phyloP scores from a whole-genome alignment of 176 grass and related monocot species.

The Dendrocalamus sinicus region DNA sequence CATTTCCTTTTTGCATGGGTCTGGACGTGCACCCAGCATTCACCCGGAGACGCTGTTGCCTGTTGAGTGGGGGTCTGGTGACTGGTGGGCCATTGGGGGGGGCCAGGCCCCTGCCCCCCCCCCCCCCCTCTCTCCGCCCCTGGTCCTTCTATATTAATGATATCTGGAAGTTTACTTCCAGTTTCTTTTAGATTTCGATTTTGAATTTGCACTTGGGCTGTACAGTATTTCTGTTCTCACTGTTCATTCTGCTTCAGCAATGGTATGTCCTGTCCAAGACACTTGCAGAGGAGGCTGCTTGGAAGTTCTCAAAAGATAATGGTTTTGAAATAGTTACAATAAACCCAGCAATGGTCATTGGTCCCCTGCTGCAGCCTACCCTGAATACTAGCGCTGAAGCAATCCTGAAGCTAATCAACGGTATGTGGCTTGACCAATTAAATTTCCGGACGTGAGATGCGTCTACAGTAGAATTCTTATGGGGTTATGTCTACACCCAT shows the following conservation, averaged over 20 bases:
- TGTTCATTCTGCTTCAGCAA: constrained; percentile 41
- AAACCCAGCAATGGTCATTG: constrained; percentile 70
- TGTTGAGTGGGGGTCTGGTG: too few relatives aligned
- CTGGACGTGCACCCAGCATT: too few relatives aligned
- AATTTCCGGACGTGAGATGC: not conserved
- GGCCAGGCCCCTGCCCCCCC: too few relatives aligned
- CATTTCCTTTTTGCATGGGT: too few relatives aligned
- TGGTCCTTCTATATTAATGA: not conserved
- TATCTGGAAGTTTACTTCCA: not conserved
- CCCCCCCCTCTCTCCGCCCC: too few relatives aligned
- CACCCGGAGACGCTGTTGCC: too few relatives aligned
- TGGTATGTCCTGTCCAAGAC: constrained; percentile 78
- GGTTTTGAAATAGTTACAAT: constrained; percentile 58
- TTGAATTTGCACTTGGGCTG: not conserved
- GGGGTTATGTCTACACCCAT: not conserved
- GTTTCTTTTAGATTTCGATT: not conserved
- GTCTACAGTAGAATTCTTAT: constrained; percentile 16
- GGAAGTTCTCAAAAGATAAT: constrained; percentile 68
- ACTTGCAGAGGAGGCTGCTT: constrained; percentile 66
- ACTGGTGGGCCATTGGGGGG: too few relatives aligned
- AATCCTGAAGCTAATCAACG: constrained; percentile 64
- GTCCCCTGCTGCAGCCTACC: constrained; percentile 70
- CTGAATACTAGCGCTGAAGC: constrained; percentile 62
- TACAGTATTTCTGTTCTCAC: constrained; percentile 18
- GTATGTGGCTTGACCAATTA: constrained; percentile 39